Evolutionary conservation across 2,329 filamentous ascomycete genomes (phyloP), one percentile per base, ranked within the genome.

Genomic region (Epichloe hybrida): DNA sequence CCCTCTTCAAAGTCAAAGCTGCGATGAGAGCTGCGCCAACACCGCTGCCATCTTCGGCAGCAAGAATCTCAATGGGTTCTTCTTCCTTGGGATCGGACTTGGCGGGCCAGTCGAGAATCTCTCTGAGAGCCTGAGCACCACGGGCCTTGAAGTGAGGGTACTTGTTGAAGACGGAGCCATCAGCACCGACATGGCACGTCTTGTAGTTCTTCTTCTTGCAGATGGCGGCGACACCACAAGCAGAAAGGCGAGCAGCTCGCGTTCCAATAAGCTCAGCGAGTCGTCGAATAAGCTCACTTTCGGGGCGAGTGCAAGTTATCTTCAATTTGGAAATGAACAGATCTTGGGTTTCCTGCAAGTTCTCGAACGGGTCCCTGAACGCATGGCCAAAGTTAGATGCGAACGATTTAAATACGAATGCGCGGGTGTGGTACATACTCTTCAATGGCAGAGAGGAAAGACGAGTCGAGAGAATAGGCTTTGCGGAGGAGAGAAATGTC

Each of bases 151-250:
- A 98, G 71, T 95, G 86, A 12, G 93, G 93, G 72, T 98, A 98
- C 69, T 97, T 97, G 77, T 95, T 96, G 75, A 98, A 98, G 50
- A 98, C 91, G 17, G 88, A 95, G 38, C 93, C 93, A 64, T 98
- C 93, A 48, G 93, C 93, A 61, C 93, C 93, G 41, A 98, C 93
- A 68, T 97, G 93, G 73, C 88, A 95, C 38, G 79, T 77, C 63
- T 85, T 72, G 69, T 90, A 91, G 58, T 80, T 79, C 79, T 96
- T 97, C 83, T 97, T 97, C 72, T 84, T 94, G 78, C 87, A 89
- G 63, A 98, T 96, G 52, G 91, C 93, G 12, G 91, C 89, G 50
- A 98, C 88, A 70, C 93, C 93, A 63, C 93, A 97, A 27, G 91
- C 84, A 15, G 90, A 95, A 49, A 98, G 80, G 55, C 93, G 88